These are phyloP conservation scores for Eimeria praecox DNA, from an alignment of 169 alveolate genomes.

Conservation along the genomic window DNA sequence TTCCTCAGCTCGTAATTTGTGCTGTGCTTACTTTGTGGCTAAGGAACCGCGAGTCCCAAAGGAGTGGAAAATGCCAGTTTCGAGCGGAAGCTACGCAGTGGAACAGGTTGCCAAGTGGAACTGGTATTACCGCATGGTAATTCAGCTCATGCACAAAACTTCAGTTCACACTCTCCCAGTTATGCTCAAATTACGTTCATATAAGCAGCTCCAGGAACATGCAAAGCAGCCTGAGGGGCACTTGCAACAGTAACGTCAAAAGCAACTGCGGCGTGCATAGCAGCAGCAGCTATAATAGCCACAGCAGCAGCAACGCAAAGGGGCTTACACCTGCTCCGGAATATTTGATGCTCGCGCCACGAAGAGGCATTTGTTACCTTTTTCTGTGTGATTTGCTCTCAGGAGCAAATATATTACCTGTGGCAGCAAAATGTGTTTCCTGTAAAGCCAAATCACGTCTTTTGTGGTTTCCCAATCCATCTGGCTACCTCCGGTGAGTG, in stretches of 20 bases:
- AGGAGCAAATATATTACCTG: slow-evolving; percentile 84
- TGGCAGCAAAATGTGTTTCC: slow-evolving; percentile 87
- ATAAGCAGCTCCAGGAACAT: neutral
- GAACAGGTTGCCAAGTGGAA: slow-evolving; percentile 88
- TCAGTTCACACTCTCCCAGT: neutral
- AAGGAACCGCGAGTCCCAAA: slow-evolving; percentile 75
- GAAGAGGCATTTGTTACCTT: neutral
- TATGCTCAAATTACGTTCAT: neutral
- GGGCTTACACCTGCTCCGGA: neutral
- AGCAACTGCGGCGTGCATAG: neutral
- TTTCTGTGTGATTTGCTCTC: neutral
- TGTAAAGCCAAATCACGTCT: slow-evolving; percentile 84
- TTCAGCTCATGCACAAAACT: neutral
- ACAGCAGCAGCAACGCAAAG: neutral
- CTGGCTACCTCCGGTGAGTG: slow-evolving; percentile 84
- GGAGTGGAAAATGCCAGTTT: slow-evolving; percentile 76
- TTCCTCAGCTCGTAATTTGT: neutral
- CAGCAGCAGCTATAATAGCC: neutral
- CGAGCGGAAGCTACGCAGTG: slow-evolving; percentile 79
- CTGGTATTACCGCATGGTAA: slow-evolving; percentile 87
- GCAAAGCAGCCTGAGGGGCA: neutral
- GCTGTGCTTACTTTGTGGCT: neutral
- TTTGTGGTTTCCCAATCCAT: slow-evolving; percentile 88
- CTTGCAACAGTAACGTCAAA: neutral
- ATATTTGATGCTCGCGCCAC: neutral